These are phyloP conservation scores for Penicillium sp. DNA, from an alignment of 2,329 filamentous ascomycete species.

Conservation along the genomic window DNA sequence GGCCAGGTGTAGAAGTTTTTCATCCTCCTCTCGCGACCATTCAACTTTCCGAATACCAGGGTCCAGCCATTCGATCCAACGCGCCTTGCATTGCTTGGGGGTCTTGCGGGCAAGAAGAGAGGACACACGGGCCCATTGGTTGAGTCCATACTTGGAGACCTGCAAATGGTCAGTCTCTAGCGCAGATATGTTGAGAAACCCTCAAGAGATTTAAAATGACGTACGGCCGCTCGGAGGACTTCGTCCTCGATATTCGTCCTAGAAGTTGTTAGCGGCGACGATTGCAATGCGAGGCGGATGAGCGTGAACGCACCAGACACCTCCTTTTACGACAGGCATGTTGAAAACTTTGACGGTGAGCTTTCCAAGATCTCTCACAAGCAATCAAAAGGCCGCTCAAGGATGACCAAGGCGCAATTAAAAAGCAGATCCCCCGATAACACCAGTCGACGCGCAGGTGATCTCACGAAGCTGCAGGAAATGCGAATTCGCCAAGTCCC, in stretches of 20 bases:
- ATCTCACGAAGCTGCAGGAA: slow-evolving; percentile 17
- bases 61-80: slow-evolving; percentile 98
- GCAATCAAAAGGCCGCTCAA: background rate
- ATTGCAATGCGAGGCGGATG: background rate
- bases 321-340: slow-evolving; percentile 62
- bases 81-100: slow-evolving; percentile 96
- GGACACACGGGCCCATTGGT: slow-evolving; percentile 97
- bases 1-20: slow-evolving; percentile 90
- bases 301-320: slow-evolving; percentile 48
- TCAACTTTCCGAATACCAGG: slow-evolving; percentile 97
- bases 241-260: slow-evolving; percentile 76
- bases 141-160: slow-evolving; percentile 86
- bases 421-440: slow-evolving; percentile 13
- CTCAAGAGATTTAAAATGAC: slow-evolving; percentile 5
- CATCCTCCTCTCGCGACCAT: slow-evolving; percentile 98
- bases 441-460: slow-evolving; percentile 20
- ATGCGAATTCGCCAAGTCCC: slow-evolving; percentile 21
- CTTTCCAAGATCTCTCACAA: slow-evolving; percentile 1
- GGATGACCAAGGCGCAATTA: slow-evolving; percentile 12
- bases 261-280: slow-evolving; percentile 15
- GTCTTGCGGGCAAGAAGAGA: slow-evolving; percentile 96
- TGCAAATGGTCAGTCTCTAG: slow-evolving; percentile 15
- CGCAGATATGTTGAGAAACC: background rate
- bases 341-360: slow-evolving; percentile 18
- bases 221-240: slow-evolving; percentile 82